Conservation (phyloP, 305 asterid species). For the Andrographis paniculata region DNA sequence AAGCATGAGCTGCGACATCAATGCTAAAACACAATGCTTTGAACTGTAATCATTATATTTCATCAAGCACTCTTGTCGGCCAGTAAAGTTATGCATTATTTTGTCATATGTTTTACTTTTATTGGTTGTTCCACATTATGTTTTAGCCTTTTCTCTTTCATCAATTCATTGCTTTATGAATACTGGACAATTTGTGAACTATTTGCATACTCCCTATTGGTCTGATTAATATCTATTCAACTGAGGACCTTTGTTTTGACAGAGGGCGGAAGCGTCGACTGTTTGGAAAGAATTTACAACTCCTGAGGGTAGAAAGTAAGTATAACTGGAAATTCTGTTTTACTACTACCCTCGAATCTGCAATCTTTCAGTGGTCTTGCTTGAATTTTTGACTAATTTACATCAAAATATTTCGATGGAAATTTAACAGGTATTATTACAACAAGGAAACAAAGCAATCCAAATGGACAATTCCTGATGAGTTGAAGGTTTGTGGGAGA, state of each 20-base stretch:
- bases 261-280: slow-evolving; percentile 98
- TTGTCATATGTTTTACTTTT: neutral
- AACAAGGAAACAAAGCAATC: slow-evolving; percentile 97
- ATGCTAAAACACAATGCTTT: no score
- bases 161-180: slow-evolving; percentile 10
- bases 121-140: neutral
- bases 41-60: no score
- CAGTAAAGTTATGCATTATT: neutral
- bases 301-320: slow-evolving; percentile 96
- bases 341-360: neutral
- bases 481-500: slow-evolving; percentile 56
- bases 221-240: slow-evolving; percentile 13
- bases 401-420: slow-evolving; percentile 14
- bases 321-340: slow-evolving; percentile 4
- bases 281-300: slow-evolving; percentile 98
- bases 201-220: slow-evolving; percentile 7
- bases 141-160: neutral
- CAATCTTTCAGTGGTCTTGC: slow-evolving; percentile 3
- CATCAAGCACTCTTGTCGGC: no score
- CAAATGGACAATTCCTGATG: slow-evolving; percentile 94
- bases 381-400: slow-evolving; percentile 7
- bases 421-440: slow-evolving; percentile 67
- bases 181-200: slow-evolving; percentile 4
- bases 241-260: slow-evolving; percentile 24
- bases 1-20: no score